Evolutionary conservation across 2,329 filamentous ascomycete species (phyloP), one percentile per base, ranked within the genome.

Genomic region (Aquanectria penicillioides): DNA sequence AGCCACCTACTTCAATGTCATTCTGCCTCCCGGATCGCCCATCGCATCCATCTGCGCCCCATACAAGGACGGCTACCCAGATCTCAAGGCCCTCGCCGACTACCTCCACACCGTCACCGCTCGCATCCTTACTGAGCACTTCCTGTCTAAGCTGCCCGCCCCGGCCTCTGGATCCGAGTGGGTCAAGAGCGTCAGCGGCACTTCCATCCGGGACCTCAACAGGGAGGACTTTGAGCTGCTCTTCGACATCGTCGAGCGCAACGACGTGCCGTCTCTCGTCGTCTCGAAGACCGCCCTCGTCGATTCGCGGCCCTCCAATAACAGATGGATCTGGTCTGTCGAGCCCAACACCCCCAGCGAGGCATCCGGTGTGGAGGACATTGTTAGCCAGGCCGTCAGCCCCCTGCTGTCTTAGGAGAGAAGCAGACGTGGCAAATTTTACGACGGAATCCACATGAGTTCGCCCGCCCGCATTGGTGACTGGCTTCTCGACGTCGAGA

Each of bases 61-160:
- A 0, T 77, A 77, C 47, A 68, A 71, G 10, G 77, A 81, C 20
- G 73, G 75, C 6, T 86, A 84, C 61, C 76, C 79, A 0, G 76
- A 77, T 60, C 70, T 81, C 13, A 60, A 66, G 9, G 79, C 81
- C 28, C 75, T 84, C 6, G 71, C 75, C 11, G 77, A 78, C 61
- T 85, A 85, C 68, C 64, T 86, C 8, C 72, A 75, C 53, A 77
- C 76, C 15, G 78, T 80, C 11, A 73, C 78, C 7, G 66, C 75
- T 20, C 80, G 77, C 38, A 73, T 74, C 36, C 71, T 84, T 3
- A 71, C 77, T 0, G 69, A 76, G 9, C 73, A 74, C 51, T 71
- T 73, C 43, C 66, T 79, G 25, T 61, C 67, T 18, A 59, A 63
- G 26, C 65, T 75, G 13, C 29, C 47, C 3, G 13, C 40, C 0